Evolutionary conservation across 1,139 yeast genomes (phyloP), one percentile per base, ranked within the genome.

Genomic region (Yamadazyma jaroonii): DNA sequence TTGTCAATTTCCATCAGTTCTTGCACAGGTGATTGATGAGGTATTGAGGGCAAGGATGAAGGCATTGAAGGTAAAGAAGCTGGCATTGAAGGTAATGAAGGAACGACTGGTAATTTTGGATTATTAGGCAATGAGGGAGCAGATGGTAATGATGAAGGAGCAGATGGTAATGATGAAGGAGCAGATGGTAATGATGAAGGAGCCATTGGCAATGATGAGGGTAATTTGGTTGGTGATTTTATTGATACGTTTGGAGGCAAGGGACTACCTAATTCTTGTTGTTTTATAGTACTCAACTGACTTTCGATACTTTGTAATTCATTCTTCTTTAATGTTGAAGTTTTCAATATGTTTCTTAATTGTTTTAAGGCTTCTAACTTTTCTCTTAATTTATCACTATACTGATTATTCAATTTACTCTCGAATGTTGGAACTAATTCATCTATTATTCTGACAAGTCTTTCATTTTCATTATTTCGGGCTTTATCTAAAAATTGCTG

Each of bases 401-500:
- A 53, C n/a, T 52, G 42, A n/a, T 28, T 11, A 11, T 48, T 49
- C 30, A 65, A 44, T 40, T 62, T 64, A 25, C 44, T 54, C 41
- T 67, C 64, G 48, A 69, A 61, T 9, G 65, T 46, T 6, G 73
- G 71, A 17, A 72, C 48, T 29, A 72, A 51, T 15, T 63, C 65
- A 43, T 72, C 71, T 28, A 75, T 74, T 43, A 72, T 78, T 28
- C 54, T 62, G 12, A 77, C 61, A 36, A 76, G 56, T 34, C 49
- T 42, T 11, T 50, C 51, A 29, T 63, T 65, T 31, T 25, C 21
- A 15, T 25, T 20, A 25, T 32, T 24, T 27, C 35, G 32, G 0
- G 74, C 72, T 46, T 63, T 68, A 14, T 73, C 67, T 52, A 94
- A 65, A 56, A 90, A 90, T 37, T 67, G 70, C 48, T 87, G 96